These are phyloP conservation scores for Pseudomicrostroma phylloplanum DNA, from an alignment of 1,284 basidiomycete species.

Conservation along the genomic window DNA sequence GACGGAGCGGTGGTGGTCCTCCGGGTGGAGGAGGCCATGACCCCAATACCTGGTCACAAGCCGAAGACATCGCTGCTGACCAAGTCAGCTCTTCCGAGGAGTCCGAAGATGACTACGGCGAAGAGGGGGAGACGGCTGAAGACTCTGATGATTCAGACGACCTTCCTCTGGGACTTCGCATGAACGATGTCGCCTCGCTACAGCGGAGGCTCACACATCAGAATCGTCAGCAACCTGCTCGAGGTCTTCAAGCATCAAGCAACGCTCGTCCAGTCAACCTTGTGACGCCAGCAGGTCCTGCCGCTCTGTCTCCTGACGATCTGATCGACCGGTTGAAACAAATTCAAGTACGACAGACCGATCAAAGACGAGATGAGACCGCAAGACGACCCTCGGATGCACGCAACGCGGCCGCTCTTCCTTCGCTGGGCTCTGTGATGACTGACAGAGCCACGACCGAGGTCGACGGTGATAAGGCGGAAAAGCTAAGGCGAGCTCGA, in stretches of 20 bases:
- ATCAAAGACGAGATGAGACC: background rate
- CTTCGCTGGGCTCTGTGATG: background rate
- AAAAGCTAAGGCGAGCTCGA: background rate
- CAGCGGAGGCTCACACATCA: background rate
- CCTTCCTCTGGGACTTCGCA: slow-evolving; percentile 8
- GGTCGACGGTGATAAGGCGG: background rate
- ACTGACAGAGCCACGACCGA: background rate
- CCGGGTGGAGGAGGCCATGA: slow-evolving; percentile 16
- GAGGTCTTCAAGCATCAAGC: background rate
- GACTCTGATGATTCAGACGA: slow-evolving; percentile 16
- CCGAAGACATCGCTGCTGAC: slow-evolving; percentile 14
- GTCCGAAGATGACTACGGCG: slow-evolving; percentile 32
- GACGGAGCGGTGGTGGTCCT: slow-evolving; percentile 15
- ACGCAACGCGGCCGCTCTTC: background rate
- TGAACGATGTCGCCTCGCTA: background rate
- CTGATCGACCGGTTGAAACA: background rate
- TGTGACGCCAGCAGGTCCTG: slow-evolving; percentile 3
- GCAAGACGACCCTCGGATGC: background rate
- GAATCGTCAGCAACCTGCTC: background rate
- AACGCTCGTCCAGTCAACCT: background rate
- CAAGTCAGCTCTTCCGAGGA: slow-evolving; percentile 26
- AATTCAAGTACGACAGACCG: background rate
- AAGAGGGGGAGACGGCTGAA: slow-evolving; percentile 12
- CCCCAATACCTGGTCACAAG: slow-evolving; percentile 17
- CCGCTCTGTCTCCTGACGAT: background rate